phyloP scores from a whole-genome alignment of 2,329 filamentous ascomycete species.

The Neofusicoccum laricinum region DNA sequence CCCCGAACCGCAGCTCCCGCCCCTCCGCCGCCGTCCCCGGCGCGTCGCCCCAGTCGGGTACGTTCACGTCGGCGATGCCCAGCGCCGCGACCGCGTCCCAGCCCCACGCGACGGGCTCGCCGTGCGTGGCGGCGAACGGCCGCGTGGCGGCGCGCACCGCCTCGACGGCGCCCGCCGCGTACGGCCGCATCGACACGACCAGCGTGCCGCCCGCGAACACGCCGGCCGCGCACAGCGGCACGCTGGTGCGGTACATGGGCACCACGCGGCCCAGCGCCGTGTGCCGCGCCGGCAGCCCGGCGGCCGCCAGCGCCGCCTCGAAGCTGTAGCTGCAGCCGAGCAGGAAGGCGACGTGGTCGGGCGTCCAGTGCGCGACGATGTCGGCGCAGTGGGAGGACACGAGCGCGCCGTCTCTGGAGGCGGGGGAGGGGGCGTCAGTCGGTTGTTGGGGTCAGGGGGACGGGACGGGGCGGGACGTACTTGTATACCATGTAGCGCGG shows the following conservation, averaged over 20 bases:
- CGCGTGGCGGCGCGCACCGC: slow-evolving; percentile 55
- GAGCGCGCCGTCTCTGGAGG: neutral
- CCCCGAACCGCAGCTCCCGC: slow-evolving; percentile 31
- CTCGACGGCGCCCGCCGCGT: slow-evolving; percentile 49
- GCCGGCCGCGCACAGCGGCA: slow-evolving; percentile 57
- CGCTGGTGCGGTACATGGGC: slow-evolving; percentile 59
- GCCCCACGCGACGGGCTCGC: slow-evolving; percentile 64
- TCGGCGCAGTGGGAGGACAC: slow-evolving; percentile 39
- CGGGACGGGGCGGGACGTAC: too few relatives aligned
- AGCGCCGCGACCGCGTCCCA: slow-evolving; percentile 55
- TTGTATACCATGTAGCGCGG: slow-evolving; percentile 59
- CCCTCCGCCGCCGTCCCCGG: slow-evolving; percentile 40
- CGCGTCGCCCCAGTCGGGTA: slow-evolving; percentile 57
- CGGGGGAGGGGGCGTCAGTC: too few relatives aligned
- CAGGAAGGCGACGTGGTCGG: slow-evolving; percentile 60
- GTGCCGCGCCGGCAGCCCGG: slow-evolving; percentile 54
- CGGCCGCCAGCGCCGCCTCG: slow-evolving; percentile 53
- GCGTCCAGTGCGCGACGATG: slow-evolving; percentile 53
- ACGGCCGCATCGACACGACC: slow-evolving; percentile 64
- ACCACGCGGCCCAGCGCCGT: slow-evolving; percentile 49
- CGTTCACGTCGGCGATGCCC: slow-evolving; percentile 54
- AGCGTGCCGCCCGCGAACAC: slow-evolving; percentile 55
- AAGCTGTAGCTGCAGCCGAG: slow-evolving; percentile 66
- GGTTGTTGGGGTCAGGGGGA: too few relatives aligned
- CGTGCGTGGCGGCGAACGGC: slow-evolving; percentile 56